Percentiles rank a stretch among this genome's conserved stretches.
phyloP scores from a whole-genome alignment of 306 rosid genomes.

The Cucumis melo region DNA sequence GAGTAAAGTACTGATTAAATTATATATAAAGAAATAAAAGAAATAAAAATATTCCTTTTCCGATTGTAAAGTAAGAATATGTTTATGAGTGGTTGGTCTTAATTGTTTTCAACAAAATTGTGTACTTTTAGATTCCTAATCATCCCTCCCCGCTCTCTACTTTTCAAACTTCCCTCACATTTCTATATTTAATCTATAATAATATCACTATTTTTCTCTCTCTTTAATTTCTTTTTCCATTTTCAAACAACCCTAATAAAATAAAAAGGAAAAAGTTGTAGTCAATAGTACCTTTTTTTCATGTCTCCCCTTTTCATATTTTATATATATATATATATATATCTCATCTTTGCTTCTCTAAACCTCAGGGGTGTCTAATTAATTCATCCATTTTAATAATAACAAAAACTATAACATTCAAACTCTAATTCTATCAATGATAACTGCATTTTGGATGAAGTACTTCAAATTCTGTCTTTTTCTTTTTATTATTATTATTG shows the following conservation, averaged over 20 bases:
- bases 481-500: no score
- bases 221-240: neutral
- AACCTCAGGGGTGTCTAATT: no score
- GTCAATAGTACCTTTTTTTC: neutral
- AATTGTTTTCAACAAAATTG: conserved; percentile 14
- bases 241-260: no score
- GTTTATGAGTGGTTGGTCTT: conserved; percentile 19
- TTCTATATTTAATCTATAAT: neutral
- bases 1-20: no score
- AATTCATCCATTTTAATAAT: no score
- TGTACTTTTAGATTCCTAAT: conserved; percentile 16
- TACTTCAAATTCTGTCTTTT: no score
- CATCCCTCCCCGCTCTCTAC: conserved; percentile 7
- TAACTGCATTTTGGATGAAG: no score
- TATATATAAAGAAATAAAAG: no score
- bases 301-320: neutral
- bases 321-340: no score
- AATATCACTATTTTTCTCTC: neutral
- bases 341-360: no score
- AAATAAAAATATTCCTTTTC: neutral
- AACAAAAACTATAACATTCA: no score
- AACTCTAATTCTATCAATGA: no score
- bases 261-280: neutral
- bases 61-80: conserved; percentile 7
- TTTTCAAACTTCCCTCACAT: conserved; percentile 15